Evolutionary conservation across 2,329 filamentous ascomycete species (phyloP).

Genomic region (Sphaerostilbella broomeana): DNA sequence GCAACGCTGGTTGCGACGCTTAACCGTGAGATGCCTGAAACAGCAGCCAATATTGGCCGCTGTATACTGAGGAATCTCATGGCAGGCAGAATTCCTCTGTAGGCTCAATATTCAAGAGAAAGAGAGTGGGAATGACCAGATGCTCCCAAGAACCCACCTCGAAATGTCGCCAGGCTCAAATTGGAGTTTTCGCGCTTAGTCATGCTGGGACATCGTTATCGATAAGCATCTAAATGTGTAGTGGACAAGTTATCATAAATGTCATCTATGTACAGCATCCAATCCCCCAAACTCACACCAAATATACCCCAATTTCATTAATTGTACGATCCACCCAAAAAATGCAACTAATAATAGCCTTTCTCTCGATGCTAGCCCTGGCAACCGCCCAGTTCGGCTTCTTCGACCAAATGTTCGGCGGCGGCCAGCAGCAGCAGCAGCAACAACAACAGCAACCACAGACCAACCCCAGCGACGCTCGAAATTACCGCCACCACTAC

Average conservation of each 20-base stretch:
- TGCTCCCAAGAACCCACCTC: conserved; percentile 1
- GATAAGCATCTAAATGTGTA: conserved; percentile 13
- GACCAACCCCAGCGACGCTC: conserved; percentile 78
- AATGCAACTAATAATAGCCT: conserved; percentile 32
- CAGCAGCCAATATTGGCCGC: conserved; percentile 39
- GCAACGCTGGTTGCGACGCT: conserved; percentile 15
- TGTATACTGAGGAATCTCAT: conserved; percentile 44
- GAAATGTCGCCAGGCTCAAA: conserved; percentile 1
- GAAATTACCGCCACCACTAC: conserved; percentile 69
- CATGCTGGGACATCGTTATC: conserved; percentile 18
- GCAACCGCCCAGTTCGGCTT: conserved; percentile 80
- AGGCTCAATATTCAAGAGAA: background rate
- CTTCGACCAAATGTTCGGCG: conserved; percentile 95
- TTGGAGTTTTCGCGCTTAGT: conserved; percentile 14
- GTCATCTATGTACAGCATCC: background rate
- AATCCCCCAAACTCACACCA: background rate
- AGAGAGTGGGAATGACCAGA: conserved; percentile 4
- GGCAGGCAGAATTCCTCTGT: conserved; percentile 16
- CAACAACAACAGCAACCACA: conserved; percentile 57
- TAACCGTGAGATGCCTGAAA: conserved; percentile 24
- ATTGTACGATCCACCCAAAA: conserved; percentile 7
- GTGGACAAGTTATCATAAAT: conserved; percentile 16
- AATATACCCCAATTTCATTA: background rate
- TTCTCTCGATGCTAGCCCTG: conserved; percentile 55
- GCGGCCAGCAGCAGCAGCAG: conserved; percentile 40